phyloP scores from a whole-genome alignment of 2,329 filamentous ascomycete genomes.

The Scolecobasidium constrictum region DNA sequence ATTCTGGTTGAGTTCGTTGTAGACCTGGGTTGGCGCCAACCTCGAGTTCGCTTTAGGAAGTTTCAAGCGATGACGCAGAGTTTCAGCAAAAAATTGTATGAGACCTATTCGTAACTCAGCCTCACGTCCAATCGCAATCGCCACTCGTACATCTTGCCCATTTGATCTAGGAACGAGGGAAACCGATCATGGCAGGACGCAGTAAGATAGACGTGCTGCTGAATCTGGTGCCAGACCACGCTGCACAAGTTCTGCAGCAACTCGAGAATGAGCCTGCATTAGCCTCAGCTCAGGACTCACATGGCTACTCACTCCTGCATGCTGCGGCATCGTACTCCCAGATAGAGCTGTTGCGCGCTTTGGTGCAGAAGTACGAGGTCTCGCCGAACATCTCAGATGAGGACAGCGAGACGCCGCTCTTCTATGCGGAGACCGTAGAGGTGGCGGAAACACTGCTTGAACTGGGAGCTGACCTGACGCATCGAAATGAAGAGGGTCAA shows the following conservation, averaged over 20 bases:
- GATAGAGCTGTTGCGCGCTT: slow-evolving; percentile 61
- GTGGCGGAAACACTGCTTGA: slow-evolving; percentile 73
- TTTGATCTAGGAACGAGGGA: no score
- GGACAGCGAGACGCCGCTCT: slow-evolving; percentile 88
- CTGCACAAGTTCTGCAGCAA: slow-evolving; percentile 59
- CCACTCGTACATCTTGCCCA: no score
- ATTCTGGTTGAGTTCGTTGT: no score
- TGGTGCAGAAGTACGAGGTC: slow-evolving; percentile 68
- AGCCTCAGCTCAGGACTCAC: slow-evolving; percentile 70
- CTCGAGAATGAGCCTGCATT: slow-evolving; percentile 63
- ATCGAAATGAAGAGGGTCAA: slow-evolving; percentile 62
- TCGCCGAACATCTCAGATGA: slow-evolving; percentile 76
- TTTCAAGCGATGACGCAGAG: no score
- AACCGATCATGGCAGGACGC: slow-evolving; percentile 2
- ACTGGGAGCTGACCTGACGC: slow-evolving; percentile 55
- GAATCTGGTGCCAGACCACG: slow-evolving; percentile 66
- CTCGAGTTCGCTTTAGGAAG: no score
- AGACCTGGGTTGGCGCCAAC: no score
- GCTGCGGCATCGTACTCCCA: slow-evolving; percentile 91
- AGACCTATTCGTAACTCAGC: no score
- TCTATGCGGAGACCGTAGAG: slow-evolving; percentile 73
- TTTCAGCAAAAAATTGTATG: no score
- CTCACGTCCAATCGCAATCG: no score
- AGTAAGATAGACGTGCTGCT: slow-evolving; percentile 29
- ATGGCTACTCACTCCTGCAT: slow-evolving; percentile 91